Conservation (phyloP, 257 asterid genomes). For the Buddleja alternifolia region DNA sequence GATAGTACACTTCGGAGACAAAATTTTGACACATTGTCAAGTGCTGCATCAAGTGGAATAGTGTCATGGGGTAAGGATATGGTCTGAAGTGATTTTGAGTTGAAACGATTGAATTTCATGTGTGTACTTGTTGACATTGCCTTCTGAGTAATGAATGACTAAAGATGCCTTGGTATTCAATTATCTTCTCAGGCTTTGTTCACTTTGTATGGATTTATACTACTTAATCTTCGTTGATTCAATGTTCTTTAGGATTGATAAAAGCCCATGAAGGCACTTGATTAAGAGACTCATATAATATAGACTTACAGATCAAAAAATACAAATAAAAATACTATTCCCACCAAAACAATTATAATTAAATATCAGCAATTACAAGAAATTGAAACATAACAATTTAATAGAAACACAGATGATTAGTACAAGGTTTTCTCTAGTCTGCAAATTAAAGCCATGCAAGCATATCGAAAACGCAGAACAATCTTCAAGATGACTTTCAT, state of each 20-base stretch:
- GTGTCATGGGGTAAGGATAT: no score
- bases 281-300: neutral
- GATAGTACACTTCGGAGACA: neutral
- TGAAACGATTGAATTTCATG: neutral
- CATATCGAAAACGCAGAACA: conserved; percentile 5
- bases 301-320: neutral
- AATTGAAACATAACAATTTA: conserved; percentile 5
- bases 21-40: conserved; percentile 18
- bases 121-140: conserved; percentile 4
- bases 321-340: neutral
- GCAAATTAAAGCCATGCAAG: neutral
- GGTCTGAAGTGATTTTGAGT: neutral
- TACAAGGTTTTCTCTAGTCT: conserved; percentile 7
- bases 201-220: neutral
- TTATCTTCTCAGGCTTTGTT: neutral
- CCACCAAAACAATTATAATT: neutral
- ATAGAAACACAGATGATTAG: conserved; percentile 1
- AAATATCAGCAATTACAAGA: neutral
- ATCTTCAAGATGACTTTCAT: conserved; percentile 16
- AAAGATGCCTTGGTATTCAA: neutral
- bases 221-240: no score
- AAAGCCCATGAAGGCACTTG: no score
- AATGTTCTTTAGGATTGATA: no score
- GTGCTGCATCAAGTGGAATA: no score
- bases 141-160: no score